phyloP scores from a whole-genome alignment of 1,284 basidiomycete species.

The Rhodotorula sp. region DNA sequence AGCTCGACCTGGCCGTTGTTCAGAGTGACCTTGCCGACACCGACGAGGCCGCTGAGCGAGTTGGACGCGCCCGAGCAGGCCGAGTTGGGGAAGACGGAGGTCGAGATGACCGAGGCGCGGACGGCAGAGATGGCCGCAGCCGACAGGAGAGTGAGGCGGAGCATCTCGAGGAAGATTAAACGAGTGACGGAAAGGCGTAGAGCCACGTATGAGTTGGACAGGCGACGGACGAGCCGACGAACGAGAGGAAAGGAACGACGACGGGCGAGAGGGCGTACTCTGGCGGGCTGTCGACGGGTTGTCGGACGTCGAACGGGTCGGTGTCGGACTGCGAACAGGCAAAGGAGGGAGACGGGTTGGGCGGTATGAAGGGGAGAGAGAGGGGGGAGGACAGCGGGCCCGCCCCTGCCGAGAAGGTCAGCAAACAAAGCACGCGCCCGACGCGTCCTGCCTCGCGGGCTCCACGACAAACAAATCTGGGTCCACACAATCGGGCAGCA shows the following conservation, averaged over 20 bases:
- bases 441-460: not conserved
- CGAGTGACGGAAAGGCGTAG: slow-evolving; percentile 27
- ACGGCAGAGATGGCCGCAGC: slow-evolving; percentile 25
- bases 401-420: too few relatives aligned
- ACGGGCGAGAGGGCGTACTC: not conserved
- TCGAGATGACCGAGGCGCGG: slow-evolving; percentile 33
- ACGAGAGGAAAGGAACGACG: not conserved
- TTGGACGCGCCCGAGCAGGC: slow-evolving; percentile 31
- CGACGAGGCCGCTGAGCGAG: slow-evolving; percentile 32
- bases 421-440: too few relatives aligned
- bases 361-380: not conserved
- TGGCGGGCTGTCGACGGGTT: not conserved
- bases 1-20: slow-evolving; percentile 35
- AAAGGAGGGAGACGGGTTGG: not conserved
- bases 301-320: too few relatives aligned
- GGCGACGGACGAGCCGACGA: not conserved
- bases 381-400: not conserved
- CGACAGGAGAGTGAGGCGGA: slow-evolving; percentile 32
- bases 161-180: slow-evolving; percentile 21
- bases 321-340: not conserved
- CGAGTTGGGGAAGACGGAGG: slow-evolving; percentile 40
- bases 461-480: not conserved
- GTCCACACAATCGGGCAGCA: too few relatives aligned
- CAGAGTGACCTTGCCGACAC: slow-evolving; percentile 32
- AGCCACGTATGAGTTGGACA: slow-evolving; percentile 31